Percentiles rank a stretch among this genome's conserved stretches.
Evolutionary conservation across 2,329 filamentous ascomycete species (phyloP).

Genomic region (Phyllosticta paracitricarpa): DNA sequence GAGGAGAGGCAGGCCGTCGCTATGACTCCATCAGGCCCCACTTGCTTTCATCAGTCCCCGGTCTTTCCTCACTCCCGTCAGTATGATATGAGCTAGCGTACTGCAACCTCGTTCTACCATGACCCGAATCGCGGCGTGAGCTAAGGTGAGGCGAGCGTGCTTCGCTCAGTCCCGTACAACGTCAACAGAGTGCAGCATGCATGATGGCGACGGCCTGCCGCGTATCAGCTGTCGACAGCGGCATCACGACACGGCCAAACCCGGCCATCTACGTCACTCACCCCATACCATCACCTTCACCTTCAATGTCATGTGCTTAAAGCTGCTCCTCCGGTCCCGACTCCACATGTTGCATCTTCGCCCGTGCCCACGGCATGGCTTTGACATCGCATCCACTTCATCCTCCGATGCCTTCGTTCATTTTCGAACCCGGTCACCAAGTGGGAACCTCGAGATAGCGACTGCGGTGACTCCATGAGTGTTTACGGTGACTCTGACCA

Average conservation of each 20-base stretch:
- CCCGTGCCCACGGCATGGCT: neutral
- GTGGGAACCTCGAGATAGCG: too few species aligned
- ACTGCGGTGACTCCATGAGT: too few species aligned
- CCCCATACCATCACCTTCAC: neutral
- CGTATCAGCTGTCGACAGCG: neutral
- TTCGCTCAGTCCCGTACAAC: neutral
- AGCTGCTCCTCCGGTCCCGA: neutral
- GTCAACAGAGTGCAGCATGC: neutral
- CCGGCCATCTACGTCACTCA: neutral
- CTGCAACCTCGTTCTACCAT: neutral
- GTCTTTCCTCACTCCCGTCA: neutral
- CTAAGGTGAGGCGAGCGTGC: neutral
- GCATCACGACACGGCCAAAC: neutral
- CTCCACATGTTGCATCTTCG: neutral
- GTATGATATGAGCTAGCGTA: neutral
- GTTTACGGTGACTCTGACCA: too few species aligned
- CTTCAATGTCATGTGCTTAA: neutral
- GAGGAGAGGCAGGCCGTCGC: slow-evolving; percentile 7
- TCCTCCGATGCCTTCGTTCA: too few species aligned
- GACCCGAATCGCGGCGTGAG: neutral
- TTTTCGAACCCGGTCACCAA: too few species aligned
- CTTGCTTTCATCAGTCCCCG: neutral
- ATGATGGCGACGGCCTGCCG: neutral
- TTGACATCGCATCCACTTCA: too few species aligned
- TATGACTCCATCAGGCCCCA: slow-evolving; percentile 10